A percentile compares a stretch with the other conserved stretches of the same genome.
Evolutionary conservation across 257 asterid species (phyloP).

Genomic region (Perilla frutescens): DNA sequence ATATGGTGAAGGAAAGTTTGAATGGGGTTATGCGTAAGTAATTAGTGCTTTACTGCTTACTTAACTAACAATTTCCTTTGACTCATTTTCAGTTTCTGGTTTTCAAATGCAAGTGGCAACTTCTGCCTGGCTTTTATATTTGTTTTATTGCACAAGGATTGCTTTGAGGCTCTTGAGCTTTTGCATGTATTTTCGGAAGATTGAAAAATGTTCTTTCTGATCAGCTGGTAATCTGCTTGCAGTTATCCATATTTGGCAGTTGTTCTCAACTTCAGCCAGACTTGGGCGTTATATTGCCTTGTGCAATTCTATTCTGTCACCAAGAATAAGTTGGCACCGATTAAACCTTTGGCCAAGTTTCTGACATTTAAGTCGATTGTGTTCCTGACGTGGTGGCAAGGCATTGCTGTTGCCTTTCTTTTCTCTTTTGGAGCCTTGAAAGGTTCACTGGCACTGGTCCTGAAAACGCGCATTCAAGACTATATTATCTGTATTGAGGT

Average conservation of each 20-base stretch:
- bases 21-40: conserved; percentile 95
- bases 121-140: not conserved
- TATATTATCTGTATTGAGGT: conserved; percentile 98
- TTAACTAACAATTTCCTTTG: not conserved
- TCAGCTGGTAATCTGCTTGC: conserved; percentile 49
- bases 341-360: conserved; percentile 96
- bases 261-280: conserved; percentile 95
- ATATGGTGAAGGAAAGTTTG: conserved; percentile 96
- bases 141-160: not conserved
- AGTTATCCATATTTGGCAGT: conserved; percentile 95
- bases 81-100: not conserved
- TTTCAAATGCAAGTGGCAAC: not conserved
- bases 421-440: conserved; percentile 87
- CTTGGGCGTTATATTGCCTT: conserved; percentile 97
- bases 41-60: conserved; percentile 3
- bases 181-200: not conserved
- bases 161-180: conserved; percentile 11
- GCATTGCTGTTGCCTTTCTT: conserved; percentile 88
- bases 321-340: conserved; percentile 84
- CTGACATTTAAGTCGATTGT: conserved; percentile 93
- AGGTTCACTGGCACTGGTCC: conserved; percentile 78
- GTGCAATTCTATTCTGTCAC: conserved; percentile 96
- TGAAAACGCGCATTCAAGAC: conserved; percentile 88
- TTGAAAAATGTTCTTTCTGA: conserved; percentile 13
- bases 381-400: conserved; percentile 99